Evolutionary conservation across 2,329 filamentous ascomycete species (phyloP).

Genomic region (Salinomyces thailandicus): DNA sequence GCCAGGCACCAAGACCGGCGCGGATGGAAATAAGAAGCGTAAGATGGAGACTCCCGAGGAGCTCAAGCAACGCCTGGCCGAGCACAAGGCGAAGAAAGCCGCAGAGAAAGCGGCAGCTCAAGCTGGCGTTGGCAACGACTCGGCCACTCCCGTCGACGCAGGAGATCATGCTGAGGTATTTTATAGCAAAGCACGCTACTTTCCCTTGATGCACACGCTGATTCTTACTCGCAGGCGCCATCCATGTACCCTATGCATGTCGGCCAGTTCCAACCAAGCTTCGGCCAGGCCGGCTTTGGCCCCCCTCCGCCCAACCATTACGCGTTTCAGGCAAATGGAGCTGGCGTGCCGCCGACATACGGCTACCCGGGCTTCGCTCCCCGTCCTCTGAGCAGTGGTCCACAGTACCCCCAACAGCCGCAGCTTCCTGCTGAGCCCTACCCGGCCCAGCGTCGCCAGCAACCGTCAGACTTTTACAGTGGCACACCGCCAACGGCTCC

Average conservation of each 20-base stretch:
- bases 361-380: slow-evolving; percentile 1
- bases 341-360: neutral
- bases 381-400: neutral
- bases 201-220: no score
- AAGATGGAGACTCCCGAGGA: slow-evolving; percentile 67
- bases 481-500: slow-evolving; percentile 2
- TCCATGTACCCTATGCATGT: no score
- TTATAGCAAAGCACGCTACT: neutral
- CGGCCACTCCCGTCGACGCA: neutral
- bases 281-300: neutral
- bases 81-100: slow-evolving; percentile 59
- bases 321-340: neutral
- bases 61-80: slow-evolving; percentile 62
- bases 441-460: neutral
- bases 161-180: neutral
- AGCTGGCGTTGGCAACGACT: slow-evolving; percentile 1
- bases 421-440: neutral
- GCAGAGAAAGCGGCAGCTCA: slow-evolving; percentile 45
- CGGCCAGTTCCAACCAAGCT: neutral
- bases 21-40: slow-evolving; percentile 44
- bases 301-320: neutral
- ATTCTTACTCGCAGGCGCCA: no score
- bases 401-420: neutral
- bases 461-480: neutral
- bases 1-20: slow-evolving; percentile 42